These are phyloP conservation scores for Fraxinus albicans DNA, from an alignment of 305 asterid species.

Conservation along the genomic window DNA sequence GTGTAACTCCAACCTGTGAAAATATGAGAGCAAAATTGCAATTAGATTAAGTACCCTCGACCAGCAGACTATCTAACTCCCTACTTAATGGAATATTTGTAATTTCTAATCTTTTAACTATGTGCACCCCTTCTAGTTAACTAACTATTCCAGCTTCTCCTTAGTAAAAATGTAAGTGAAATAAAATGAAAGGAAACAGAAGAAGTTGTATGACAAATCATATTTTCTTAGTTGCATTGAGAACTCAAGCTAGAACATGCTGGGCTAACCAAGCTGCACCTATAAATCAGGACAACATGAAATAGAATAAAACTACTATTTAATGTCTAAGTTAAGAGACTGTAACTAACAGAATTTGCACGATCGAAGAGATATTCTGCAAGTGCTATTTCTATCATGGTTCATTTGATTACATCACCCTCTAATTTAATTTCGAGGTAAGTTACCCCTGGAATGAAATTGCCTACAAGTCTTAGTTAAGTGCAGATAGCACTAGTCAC, in stretches of 20 bases:
- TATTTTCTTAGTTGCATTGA: neutral
- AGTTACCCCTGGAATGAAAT: neutral
- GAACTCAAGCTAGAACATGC: neutral
- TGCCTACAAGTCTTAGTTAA: neutral
- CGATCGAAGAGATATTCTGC: neutral
- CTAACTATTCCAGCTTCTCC: neutral
- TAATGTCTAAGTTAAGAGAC: neutral
- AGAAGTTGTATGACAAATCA: neutral
- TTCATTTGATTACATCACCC: neutral
- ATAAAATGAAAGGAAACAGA: neutral
- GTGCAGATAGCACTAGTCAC: neutral
- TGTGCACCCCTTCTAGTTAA: neutral
- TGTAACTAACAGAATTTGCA: neutral
- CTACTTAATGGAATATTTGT: neutral
- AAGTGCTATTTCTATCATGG: neutral
- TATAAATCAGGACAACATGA: neutral
- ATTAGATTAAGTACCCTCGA: constrained; percentile 3
- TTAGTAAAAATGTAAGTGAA: neutral
- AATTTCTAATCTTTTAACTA: neutral
- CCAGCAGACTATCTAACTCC: neutral
- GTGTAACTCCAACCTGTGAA: constrained; percentile 90
- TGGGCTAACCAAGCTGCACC: neutral
- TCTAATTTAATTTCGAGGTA: neutral
- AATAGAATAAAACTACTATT: neutral
- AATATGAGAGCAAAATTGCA: constrained; percentile 16